Evolutionary conservation across 2,329 filamentous ascomycete species (phyloP).

Genomic region (Pyrenophora seminiperda): DNA sequence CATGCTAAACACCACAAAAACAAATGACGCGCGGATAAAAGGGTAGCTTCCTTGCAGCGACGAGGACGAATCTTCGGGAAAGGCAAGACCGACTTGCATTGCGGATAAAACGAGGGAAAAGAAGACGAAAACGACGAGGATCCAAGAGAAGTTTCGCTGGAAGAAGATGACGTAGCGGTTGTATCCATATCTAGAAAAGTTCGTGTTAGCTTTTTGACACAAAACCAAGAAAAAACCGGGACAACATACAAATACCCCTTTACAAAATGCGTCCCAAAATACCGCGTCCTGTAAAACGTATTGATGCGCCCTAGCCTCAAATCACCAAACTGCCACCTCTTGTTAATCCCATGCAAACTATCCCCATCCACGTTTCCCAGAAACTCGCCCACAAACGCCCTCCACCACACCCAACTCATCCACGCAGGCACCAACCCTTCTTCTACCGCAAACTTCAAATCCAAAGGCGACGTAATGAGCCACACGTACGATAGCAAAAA

Average conservation of each 20-base stretch:
- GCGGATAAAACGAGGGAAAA: constrained; percentile 45
- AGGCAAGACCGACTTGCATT: constrained; percentile 45
- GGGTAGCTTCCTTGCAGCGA: constrained; percentile 24
- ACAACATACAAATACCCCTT: constrained; percentile 40
- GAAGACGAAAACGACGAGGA: constrained; percentile 47
- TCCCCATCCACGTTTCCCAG: constrained; percentile 35
- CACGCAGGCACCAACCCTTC: constrained; percentile 33
- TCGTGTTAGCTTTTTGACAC: too few species aligned
- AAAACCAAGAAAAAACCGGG: neutral
- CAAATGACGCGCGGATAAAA: constrained; percentile 37
- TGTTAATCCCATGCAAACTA: constrained; percentile 43
- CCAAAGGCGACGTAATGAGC: constrained; percentile 41
- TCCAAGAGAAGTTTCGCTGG: constrained; percentile 47
- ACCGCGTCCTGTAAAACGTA: constrained; percentile 42
- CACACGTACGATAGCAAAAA: constrained; percentile 45
- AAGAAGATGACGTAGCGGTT: constrained; percentile 49
- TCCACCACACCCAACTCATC: constrained; percentile 45
- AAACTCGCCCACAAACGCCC: constrained; percentile 37
- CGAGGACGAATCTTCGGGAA: neutral
- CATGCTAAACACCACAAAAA: constrained; percentile 46
- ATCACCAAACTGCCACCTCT: constrained; percentile 46
- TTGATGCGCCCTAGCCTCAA: constrained; percentile 45
- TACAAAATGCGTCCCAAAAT: constrained; percentile 42
- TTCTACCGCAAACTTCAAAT: constrained; percentile 43
- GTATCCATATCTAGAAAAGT: constrained; percentile 39